These are phyloP conservation scores for Verticillium nonalfalfae DNA, from an alignment of 2,329 filamentous ascomycete genomes.

Conservation along the genomic window DNA sequence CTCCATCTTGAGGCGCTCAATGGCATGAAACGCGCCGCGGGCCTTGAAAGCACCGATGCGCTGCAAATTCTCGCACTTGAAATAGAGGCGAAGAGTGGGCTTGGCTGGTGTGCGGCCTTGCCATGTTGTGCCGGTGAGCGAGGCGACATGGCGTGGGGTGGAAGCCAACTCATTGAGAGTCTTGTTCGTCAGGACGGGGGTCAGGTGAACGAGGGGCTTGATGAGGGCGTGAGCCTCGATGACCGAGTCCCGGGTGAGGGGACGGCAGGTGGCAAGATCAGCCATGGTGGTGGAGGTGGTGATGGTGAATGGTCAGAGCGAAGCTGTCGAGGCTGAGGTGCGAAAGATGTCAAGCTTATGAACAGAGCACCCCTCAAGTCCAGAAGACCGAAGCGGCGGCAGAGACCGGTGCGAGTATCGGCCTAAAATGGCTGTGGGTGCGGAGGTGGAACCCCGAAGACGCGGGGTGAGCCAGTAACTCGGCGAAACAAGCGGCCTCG, in stretches of 20 bases:
- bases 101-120: constrained; percentile 48
- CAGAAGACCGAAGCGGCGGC: no score
- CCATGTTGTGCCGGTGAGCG: constrained; percentile 50
- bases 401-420: no score
- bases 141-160: constrained; percentile 50
- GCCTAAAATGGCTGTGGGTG: no score
- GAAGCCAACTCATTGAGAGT: constrained; percentile 73
- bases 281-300: constrained; percentile 36
- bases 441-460: not conserved
- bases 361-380: no score
- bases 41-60: constrained; percentile 89
- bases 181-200: constrained; percentile 73
- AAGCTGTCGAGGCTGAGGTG: no score
- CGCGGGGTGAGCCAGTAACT: constrained; percentile 2
- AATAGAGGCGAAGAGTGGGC: constrained; percentile 70
- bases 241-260: constrained; percentile 69
- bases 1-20: constrained; percentile 61
- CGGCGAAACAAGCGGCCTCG: constrained; percentile 14
- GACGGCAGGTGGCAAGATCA: constrained; percentile 46
- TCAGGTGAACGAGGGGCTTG: constrained; percentile 69
- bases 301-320: not conserved
- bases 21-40: constrained; percentile 81
- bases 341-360: no score
- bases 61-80: constrained; percentile 96
- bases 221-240: constrained; percentile 67